A percentile compares a stretch with the other conserved stretches of the same genome.
Evolutionary conservation across 108 stramenopile species (phyloP).

Genomic region (Hondaea fermentalgiana): DNA sequence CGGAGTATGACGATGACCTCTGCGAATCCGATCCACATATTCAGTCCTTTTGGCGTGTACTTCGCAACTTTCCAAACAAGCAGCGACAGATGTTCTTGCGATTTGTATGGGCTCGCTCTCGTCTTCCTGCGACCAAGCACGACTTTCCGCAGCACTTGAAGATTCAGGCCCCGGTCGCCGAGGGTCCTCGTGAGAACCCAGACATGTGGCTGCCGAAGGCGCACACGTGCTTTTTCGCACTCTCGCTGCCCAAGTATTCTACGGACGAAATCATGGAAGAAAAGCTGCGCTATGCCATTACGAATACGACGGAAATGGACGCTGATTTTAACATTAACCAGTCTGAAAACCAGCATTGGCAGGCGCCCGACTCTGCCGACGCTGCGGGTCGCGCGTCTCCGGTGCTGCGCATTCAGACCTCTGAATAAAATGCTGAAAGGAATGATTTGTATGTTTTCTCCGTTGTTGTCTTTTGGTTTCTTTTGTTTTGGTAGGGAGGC

Average conservation of each 20-base stretch:
- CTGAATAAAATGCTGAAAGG: not conserved
- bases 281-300: constrained; percentile 49
- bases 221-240: constrained; percentile 59
- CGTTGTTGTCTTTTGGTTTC: too few relatives aligned
- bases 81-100: constrained; percentile 40
- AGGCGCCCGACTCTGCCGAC: not conserved
- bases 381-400: not conserved
- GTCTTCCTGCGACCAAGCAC: constrained; percentile 37
- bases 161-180: not conserved
- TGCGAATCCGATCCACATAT: constrained; percentile 31
- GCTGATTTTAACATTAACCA: constrained; percentile 36
- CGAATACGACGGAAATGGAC: constrained; percentile 46
- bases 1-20: constrained; percentile 42
- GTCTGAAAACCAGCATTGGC: not conserved
- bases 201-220: constrained; percentile 51
- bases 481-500: too few relatives aligned
- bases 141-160: constrained; percentile 47
- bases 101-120: constrained; percentile 51
- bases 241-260: constrained; percentile 50
- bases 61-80: constrained; percentile 26
- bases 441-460: not conserved
- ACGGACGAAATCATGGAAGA: constrained; percentile 28
- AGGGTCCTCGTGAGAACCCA: constrained; percentile 34
- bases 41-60: constrained; percentile 41
- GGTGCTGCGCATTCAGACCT: not conserved